These are phyloP conservation scores for Psilocybe azurescens DNA, from an alignment of 768 basidiomycete genomes.

Conservation along the genomic window DNA sequence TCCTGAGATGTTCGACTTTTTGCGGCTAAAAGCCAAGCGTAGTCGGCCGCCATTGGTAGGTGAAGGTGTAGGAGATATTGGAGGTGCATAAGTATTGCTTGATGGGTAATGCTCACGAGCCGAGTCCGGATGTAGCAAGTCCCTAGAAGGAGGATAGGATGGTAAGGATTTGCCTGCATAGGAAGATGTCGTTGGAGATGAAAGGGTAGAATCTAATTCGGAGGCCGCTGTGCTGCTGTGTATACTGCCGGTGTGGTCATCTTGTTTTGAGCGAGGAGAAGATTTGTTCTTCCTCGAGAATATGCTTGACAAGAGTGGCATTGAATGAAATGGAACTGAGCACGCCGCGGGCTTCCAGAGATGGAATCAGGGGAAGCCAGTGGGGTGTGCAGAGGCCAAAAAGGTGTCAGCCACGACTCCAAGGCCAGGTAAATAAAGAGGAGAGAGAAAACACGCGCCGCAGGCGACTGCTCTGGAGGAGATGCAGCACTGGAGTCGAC, in stretches of 20 bases:
- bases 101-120: slow-evolving; percentile 21
- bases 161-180: slow-evolving; percentile 40
- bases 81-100: slow-evolving; percentile 29
- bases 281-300: slow-evolving; percentile 43
- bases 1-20: slow-evolving; percentile 30
- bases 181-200: slow-evolving; percentile 39
- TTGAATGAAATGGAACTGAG: slow-evolving; percentile 22
- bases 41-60: slow-evolving; percentile 35
- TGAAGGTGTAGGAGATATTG: slow-evolving; percentile 24
- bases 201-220: slow-evolving; percentile 29
- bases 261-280: slow-evolving; percentile 25
- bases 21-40: slow-evolving; percentile 44
- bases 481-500: slow-evolving; percentile 15
- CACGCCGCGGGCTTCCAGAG: background rate
- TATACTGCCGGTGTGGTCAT: slow-evolving; percentile 22
- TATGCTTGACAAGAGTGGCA: slow-evolving; percentile 44
- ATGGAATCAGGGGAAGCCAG: slow-evolving; percentile 1
- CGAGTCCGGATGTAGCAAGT: slow-evolving; percentile 27
- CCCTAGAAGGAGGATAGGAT: slow-evolving; percentile 38
- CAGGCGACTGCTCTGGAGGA: slow-evolving; percentile 15
- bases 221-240: slow-evolving; percentile 24
- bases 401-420: slow-evolving; percentile 2
- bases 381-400: slow-evolving; percentile 4
- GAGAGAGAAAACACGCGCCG: slow-evolving; percentile 15
- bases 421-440: background rate